Evolutionary conservation across 345 rosid species (phyloP).

Genomic region (Brassica cretica): DNA sequence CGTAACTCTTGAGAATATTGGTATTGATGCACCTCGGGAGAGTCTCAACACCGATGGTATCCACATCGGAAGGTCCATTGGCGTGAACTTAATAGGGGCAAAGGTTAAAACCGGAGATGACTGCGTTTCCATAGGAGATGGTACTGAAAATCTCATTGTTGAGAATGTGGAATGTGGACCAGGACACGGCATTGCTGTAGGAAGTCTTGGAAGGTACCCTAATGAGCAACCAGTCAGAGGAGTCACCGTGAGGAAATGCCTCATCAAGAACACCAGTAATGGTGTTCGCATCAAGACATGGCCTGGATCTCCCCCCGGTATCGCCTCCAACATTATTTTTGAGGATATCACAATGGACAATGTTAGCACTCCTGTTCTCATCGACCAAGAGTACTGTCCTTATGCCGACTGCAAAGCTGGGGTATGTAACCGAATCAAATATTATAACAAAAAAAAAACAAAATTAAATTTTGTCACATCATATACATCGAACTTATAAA

Average conservation of each 20-base stretch:
- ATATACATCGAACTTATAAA: neutral
- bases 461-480: neutral
- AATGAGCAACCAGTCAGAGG: slow-evolving; percentile 53
- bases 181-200: slow-evolving; percentile 61
- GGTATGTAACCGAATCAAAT: slow-evolving; percentile 34
- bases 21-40: slow-evolving; percentile 38
- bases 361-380: slow-evolving; percentile 51
- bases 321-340: slow-evolving; percentile 44
- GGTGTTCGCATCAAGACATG: slow-evolving; percentile 66
- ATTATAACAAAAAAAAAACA: neutral
- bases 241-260: slow-evolving; percentile 44
- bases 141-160: slow-evolving; percentile 38
- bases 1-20: slow-evolving; percentile 38
- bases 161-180: slow-evolving; percentile 51
- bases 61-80: slow-evolving; percentile 48
- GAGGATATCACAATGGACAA: slow-evolving; percentile 56
- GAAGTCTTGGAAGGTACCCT: slow-evolving; percentile 57
- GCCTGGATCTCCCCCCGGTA: slow-evolving; percentile 45
- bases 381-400: slow-evolving; percentile 61
- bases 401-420: slow-evolving; percentile 40
- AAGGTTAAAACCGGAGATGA: slow-evolving; percentile 53
- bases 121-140: slow-evolving; percentile 57
- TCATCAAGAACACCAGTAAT: slow-evolving; percentile 42
- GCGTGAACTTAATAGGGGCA: slow-evolving; percentile 31
- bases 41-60: slow-evolving; percentile 66